Evolutionary conservation across 2,329 filamentous ascomycete genomes (phyloP), one percentile per base, ranked within the genome.

Genomic region (Apiospora marii): DNA sequence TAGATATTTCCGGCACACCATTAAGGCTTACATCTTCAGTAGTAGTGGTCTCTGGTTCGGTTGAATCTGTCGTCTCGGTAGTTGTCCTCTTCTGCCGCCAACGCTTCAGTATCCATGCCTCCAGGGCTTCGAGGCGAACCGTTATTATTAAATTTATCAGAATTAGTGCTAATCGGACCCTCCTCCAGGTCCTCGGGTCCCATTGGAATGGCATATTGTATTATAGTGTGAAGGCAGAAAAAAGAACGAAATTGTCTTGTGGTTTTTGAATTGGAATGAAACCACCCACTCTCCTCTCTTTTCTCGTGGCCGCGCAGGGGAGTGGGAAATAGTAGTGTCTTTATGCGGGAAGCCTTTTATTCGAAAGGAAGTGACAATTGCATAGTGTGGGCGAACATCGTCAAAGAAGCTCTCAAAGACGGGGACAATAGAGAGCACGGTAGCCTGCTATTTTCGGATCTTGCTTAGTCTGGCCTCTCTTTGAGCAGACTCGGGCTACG

Each of bases 171-270:
- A 19, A 14, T 2, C 4, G 58, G 58, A 64, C 22, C 58, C 41
- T 64, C 8, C 19, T 41, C 58, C 58, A 64, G 19, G 34, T 64
- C 58, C 58, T 64, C 10, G 58, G 58, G 58, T 64, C 34, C 58
- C 58, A 64, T 41, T 64, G 58, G 14, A 64, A 64, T 6, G 4
- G 19, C 58, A 64, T 64, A 24, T 41, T 64, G 34, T 64, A 64
- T n/a, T 41, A 64, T 64, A 41, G 30, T 37, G 34, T 12, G 19
- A 30, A 53, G 24, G 24, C 30, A 53, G 27, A 13, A 24, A 27
- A 53, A 53, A 7, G 3, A 61, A 37, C 34, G 30, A 8, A 61
- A 34, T 4, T 22, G 30, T 37, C 34, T 22, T 37, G 53, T 1
- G 16, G 7, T 10, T 61, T 61, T 61, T 5, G 10, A 37, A 22